Evolutionary conservation across 2,329 filamentous ascomycete genomes (phyloP).

Genomic region (Colletotrichum sp.): DNA sequence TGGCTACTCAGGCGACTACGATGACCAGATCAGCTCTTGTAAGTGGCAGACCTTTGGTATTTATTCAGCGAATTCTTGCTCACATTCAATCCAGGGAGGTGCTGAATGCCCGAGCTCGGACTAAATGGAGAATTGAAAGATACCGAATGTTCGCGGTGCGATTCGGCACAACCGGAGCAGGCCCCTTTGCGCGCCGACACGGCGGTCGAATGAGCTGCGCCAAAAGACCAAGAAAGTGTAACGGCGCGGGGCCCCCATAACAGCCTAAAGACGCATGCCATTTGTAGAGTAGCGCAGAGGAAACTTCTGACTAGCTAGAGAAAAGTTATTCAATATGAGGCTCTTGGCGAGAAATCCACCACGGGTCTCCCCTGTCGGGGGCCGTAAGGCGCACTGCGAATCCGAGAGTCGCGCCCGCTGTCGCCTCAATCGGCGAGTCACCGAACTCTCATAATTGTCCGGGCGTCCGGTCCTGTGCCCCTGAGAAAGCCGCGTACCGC

Average conservation of each 20-base stretch:
- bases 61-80: not conserved
- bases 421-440: not conserved
- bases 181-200: not conserved
- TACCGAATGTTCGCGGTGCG: not conserved
- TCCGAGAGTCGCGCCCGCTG: not conserved
- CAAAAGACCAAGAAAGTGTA: not conserved
- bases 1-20: slow-evolving; percentile 8
- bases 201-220: not conserved
- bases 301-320: not conserved
- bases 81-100: not conserved
- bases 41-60: not conserved
- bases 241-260: not conserved
- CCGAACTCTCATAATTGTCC: not conserved
- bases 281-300: not conserved
- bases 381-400: not conserved
- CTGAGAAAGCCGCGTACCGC: not conserved
- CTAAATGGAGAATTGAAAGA: not conserved
- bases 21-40: slow-evolving; percentile 17
- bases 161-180: not conserved
- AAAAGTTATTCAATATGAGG: not conserved
- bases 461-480: not conserved
- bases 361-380: not conserved
- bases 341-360: not conserved
- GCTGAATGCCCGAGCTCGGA: not conserved
- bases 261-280: not conserved